A percentile compares a stretch with the other conserved stretches of the same genome.
phyloP scores from a whole-genome alignment of 139 green algal genomes.

The Chlamydomonas incerta region DNA sequence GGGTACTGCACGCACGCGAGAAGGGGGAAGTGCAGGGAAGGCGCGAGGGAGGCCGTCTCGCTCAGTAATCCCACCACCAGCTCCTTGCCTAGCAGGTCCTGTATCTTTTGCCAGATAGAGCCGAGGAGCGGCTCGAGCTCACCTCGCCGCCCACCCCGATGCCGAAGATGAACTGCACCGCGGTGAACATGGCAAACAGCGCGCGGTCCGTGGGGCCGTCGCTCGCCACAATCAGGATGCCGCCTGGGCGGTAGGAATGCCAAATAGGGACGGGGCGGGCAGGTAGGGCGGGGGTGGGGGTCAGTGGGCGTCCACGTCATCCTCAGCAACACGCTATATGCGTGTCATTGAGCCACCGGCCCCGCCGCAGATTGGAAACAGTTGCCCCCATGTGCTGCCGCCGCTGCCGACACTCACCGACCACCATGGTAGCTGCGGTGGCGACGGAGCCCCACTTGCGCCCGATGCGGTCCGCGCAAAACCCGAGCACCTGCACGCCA shows the following conservation, averaged over 20 bases:
- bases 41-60: no score
- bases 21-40: no score
- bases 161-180: slow-evolving; percentile 54
- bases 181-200: slow-evolving; percentile 32
- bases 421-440: slow-evolving; percentile 14
- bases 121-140: no score
- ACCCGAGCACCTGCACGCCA: background rate
- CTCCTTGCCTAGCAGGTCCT: no score
- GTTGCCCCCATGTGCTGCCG: no score
- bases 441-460: slow-evolving; percentile 29
- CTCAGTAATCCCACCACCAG: no score
- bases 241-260: background rate
- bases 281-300: no score
- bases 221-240: slow-evolving; percentile 25
- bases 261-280: no score
- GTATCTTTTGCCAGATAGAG: no score
- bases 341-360: background rate
- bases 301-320: no score
- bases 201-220: slow-evolving; percentile 13
- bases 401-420: slow-evolving; percentile 6
- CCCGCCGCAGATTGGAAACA: background rate
- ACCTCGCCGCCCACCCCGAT: slow-evolving; percentile 74
- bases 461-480: slow-evolving; percentile 29
- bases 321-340: no score
- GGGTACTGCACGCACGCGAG: no score